Base-by-base conservation (phyloP, 768 basidiomycete species). In the Lactarius vividus region DNA sequence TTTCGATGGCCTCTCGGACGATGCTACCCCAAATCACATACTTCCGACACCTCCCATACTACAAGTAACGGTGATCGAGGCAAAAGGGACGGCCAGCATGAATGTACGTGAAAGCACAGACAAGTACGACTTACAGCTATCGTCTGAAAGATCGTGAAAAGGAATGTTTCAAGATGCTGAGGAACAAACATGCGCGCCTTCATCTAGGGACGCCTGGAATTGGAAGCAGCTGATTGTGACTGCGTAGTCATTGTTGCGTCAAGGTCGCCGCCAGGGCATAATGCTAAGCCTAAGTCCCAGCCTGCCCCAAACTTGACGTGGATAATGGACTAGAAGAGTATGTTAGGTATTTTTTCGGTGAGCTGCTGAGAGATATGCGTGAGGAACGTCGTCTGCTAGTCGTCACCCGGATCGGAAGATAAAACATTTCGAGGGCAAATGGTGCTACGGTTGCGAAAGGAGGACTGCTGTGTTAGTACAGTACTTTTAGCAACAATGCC, bases 361-460 rank as follows among this genome's bases (percentile, higher is more conserved):
- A 68, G 29, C 39, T 68, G 62, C 23, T 53, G 31, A 23, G 61
- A 64, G 11, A 69, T 69, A 44, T 59, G 57, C 26, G 1, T 13
- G 16, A 63, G 20, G 13, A n/a, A 9, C 13, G 39, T 42, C 6
- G 54, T 58, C 53, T 10, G 33, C 33, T 11, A 35, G 35, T 1
- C 11, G 0, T 57, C 28, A 35, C 46, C 46, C 4, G 58, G 23
- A 16, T 71, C 11, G 35, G 35, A 10, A 39, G 63, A 63, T n/a
- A 72, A 44, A n/a, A 70, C 23, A 64, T 61, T 57, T 71, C 53
- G 52, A 70, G 35, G 31, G 11, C 35, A 35, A 35, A 11, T 35
- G 35, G 46, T 8, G 70, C 68, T 6, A 71, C 62, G 23, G 66
- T 63, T 7, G 70, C 70, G n/a, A 72, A 71, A 62, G 72, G 65